phyloP scores from a whole-genome alignment of 371 early-diverging fungal species.

The Zopfochytrium polystomum region DNA sequence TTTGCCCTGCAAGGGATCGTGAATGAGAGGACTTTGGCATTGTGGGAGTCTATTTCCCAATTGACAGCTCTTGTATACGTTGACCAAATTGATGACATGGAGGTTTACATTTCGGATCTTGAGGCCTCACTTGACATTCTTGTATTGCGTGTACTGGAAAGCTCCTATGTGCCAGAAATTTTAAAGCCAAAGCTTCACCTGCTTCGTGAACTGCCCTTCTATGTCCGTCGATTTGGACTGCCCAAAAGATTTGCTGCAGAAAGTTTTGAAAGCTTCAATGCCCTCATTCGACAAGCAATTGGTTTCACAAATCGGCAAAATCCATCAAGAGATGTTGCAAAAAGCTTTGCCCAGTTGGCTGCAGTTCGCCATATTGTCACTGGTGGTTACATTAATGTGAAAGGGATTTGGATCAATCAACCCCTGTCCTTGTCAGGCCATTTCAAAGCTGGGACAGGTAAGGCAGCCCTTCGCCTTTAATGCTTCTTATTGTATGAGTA shows the following conservation, averaged over 20 bases:
- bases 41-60: conserved; percentile 5
- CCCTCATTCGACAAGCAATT: background rate
- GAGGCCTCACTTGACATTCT: background rate
- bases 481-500: too few relatives aligned
- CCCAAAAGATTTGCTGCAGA: background rate
- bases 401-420: too few relatives aligned
- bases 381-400: background rate
- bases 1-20: background rate
- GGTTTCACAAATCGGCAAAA: conserved; percentile 4
- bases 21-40: background rate
- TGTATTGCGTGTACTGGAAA: background rate
- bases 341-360: background rate
- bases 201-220: background rate
- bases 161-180: background rate
- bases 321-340: background rate
- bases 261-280: conserved; percentile 3
- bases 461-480: too few relatives aligned
- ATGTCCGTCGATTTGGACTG: background rate
- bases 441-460: too few relatives aligned
- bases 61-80: background rate
- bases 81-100: background rate
- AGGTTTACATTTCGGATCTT: background rate
- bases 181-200: conserved; percentile 13
- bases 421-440: too few relatives aligned
- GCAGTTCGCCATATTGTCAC: background rate